Percentiles rank a stretch among this genome's conserved stretches.
Conservation (phyloP, 805 yeast species). For the Tetrapisispora iriomotensis region DNA sequence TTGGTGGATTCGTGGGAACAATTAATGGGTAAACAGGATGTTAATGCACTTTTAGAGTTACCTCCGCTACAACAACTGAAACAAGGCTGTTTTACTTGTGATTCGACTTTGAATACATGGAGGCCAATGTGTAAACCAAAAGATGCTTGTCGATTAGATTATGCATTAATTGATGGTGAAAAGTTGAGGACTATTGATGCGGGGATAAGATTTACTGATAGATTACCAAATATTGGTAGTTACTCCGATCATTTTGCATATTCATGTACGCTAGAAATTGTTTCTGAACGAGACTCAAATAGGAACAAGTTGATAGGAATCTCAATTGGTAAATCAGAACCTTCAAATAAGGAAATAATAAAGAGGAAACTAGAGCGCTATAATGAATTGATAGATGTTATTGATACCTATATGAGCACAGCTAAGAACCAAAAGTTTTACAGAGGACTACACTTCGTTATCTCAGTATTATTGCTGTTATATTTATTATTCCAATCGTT, state of each 20-base stretch:
- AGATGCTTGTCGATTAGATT: constrained; percentile 85
- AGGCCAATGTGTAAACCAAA: constrained; percentile 40
- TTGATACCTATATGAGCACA: constrained; percentile 42
- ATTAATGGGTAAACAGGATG: constrained; percentile 41
- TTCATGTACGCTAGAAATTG: constrained; percentile 33
- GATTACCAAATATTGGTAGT: constrained; percentile 57
- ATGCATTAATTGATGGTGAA: constrained; percentile 63
- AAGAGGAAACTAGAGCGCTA: constrained; percentile 27
- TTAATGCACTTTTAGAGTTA: constrained; percentile 35
- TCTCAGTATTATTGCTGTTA: constrained; percentile 43
- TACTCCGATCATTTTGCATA: constrained; percentile 92
- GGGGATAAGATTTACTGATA: constrained; percentile 63
- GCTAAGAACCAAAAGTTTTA: constrained; percentile 50
- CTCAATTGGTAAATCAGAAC: background rate
- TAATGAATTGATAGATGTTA: constrained; percentile 39
- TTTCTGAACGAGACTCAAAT: too few species aligned
- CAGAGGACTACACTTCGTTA: constrained; percentile 55
- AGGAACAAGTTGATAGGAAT: background rate
- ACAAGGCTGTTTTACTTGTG: constrained; percentile 82
- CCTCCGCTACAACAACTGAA: constrained; percentile 53
- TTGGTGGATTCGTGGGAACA: constrained; percentile 77
- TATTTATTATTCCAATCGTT: constrained; percentile 30
- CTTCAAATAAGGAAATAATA: constrained; percentile 5
- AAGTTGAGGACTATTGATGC: constrained; percentile 50
- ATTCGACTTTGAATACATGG: constrained; percentile 83